Base-by-base conservation (phyloP, 176 grass and related monocot genomes). In the Zizania latifolia region DNA sequence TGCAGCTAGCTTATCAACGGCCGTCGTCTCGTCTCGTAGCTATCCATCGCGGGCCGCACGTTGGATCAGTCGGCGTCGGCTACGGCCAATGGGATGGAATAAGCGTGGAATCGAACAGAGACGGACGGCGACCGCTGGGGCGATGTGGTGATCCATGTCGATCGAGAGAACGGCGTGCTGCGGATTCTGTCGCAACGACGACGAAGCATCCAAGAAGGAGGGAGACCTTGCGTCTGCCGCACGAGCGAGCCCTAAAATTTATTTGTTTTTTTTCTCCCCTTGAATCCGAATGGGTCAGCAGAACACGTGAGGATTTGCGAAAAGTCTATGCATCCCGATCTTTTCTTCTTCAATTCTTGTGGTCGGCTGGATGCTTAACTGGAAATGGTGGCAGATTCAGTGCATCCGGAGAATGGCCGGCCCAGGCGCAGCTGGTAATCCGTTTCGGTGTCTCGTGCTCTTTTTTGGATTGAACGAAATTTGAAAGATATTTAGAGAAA, bases 241-340 rank as follows among this genome's bases (percentile, higher is more conserved):
- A 51, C 19, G 34, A n/a, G 17, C 50, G 22, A 17, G 82, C 79
- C 60, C 15, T 21, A 3, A 15, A n/a, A 0, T 19, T 22, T 8
- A 6, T 23, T 17, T 41, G 2, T 19, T 10, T 31, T 19, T 2
- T 36, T 1, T 4, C 11, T 71, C 34, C 32, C 29, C 45, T n/a
- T 19, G 24, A 58, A 61, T 34, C n/a, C n/a, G n/a, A n/a, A n/a
- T n/a, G n/a, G 68, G 79, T 83, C 85, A 78, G 79, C 79, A 79
- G 5, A 87, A 6, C 74, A 83, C 74, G 75, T 79, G 85, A 35
- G 41, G 33, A 68, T 83, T 78, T 24, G 14, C 45, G 31, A 34
- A 58, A 76, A 65, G 72, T 72, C 72, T 54, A 22, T 26, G 54
- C 30, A 24, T n/a, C n/a, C n/a, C n/a, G n/a, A n/a, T n/a, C n/a